These are phyloP conservation scores for Pulveroboletus frians DNA, from an alignment of 768 basidiomycete species.

Conservation along the genomic window DNA sequence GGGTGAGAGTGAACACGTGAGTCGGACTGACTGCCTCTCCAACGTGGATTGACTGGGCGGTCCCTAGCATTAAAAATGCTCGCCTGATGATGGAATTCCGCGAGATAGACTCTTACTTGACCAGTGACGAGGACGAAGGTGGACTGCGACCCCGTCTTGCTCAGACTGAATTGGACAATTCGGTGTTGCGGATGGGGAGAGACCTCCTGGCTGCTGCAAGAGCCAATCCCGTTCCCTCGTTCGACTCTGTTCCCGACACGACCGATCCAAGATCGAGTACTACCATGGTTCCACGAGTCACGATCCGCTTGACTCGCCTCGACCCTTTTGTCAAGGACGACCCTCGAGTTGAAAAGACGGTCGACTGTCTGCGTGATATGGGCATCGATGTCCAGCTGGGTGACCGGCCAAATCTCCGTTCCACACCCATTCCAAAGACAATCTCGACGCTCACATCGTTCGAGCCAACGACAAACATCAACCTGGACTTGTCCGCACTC, in stretches of 20 bases:
- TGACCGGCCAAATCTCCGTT: slow-evolving; percentile 35
- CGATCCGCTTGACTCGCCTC: slow-evolving; percentile 67
- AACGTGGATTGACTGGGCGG: no score
- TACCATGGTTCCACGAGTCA: slow-evolving; percentile 40
- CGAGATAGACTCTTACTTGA: slow-evolving; percentile 79
- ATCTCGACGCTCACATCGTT: slow-evolving; percentile 15
- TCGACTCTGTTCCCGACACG: background rate
- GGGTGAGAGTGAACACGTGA: slow-evolving; percentile 88
- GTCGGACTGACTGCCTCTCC: no score
- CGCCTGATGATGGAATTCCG: slow-evolving; percentile 75
- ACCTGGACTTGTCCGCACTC: slow-evolving; percentile 79
- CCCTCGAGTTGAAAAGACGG: slow-evolving; percentile 56
- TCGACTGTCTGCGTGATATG: slow-evolving; percentile 51
- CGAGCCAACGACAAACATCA: slow-evolving; percentile 55
- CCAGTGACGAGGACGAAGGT: slow-evolving; percentile 44
- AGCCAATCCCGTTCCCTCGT: slow-evolving; percentile 38
- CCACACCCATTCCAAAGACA: background rate
- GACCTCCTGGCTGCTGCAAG: slow-evolving; percentile 59
- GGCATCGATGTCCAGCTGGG: slow-evolving; percentile 67
- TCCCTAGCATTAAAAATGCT: slow-evolving; percentile 66
- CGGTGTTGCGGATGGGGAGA: slow-evolving; percentile 66
- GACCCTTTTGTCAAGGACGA: slow-evolving; percentile 41
- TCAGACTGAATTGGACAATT: slow-evolving; percentile 61
- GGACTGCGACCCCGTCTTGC: slow-evolving; percentile 39
- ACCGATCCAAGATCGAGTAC: background rate